Percentiles rank a stretch among this genome's conserved stretches.
Evolutionary conservation across 331 rosid species (phyloP).

Genomic region (Spiraea crenata): DNA sequence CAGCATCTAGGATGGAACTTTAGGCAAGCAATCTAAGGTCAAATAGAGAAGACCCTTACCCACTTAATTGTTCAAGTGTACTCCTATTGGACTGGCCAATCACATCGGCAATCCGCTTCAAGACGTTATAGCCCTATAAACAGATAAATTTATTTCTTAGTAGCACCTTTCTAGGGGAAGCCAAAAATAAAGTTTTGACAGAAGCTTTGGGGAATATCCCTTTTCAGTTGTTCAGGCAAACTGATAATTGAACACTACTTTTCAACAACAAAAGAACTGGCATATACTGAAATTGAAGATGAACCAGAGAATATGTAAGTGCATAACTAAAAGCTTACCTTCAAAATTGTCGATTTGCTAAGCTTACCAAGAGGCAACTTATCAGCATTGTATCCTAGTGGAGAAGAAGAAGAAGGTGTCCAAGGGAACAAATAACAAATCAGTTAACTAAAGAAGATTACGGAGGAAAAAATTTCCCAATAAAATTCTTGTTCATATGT

Average conservation of each 20-base stretch:
- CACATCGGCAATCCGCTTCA: constrained; percentile 82
- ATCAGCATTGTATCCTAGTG: constrained; percentile 88
- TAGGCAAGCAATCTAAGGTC: constrained; percentile 10
- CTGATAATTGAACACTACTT: not conserved
- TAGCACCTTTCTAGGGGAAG: constrained; percentile 5
- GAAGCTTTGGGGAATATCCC: constrained; percentile 1
- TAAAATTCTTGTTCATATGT: not conserved
- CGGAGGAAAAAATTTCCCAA: not conserved
- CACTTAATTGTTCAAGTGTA: constrained; percentile 72
- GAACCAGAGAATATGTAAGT: constrained; percentile 15
- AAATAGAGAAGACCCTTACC: constrained; percentile 45
- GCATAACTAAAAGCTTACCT: constrained; percentile 45
- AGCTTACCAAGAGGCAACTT: constrained; percentile 96
- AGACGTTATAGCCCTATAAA: constrained; percentile 67
- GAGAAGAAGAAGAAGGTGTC: constrained; percentile 18
- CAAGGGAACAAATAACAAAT: not conserved
- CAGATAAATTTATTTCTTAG: not conserved
- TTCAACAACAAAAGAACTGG: not conserved
- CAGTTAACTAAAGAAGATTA: not conserved
- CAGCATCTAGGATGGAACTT: not conserved
- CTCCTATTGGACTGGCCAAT: constrained; percentile 51
- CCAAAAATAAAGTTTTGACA: not conserved
- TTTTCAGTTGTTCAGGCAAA: not conserved
- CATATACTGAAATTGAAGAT: constrained; percentile 12
- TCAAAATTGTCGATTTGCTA: constrained; percentile 85